Evolutionary conservation across 768 basidiomycete genomes (phyloP).

Genomic region (Kondoa subrosea): DNA sequence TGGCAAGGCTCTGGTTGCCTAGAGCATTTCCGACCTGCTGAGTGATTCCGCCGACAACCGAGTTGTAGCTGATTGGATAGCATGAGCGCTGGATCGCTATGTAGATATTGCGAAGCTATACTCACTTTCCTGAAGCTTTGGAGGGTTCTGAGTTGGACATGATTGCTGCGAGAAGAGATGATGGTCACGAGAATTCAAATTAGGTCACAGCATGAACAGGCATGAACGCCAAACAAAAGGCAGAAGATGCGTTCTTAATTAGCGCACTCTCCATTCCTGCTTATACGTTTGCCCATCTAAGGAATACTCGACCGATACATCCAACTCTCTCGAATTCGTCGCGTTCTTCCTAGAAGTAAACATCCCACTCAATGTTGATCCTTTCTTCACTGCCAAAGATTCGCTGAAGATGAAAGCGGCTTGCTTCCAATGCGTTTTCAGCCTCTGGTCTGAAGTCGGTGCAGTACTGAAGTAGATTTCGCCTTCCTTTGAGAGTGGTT

Average conservation of each 20-base stretch:
- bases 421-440: conserved; percentile 93
- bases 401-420: conserved; percentile 70
- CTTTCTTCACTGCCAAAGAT: conserved; percentile 53
- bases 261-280: conserved; percentile 13
- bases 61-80: neutral
- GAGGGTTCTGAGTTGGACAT: neutral
- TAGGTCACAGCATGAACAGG: too few species aligned
- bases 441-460: conserved; percentile 43
- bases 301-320: conserved; percentile 71
- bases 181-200: too few species aligned
- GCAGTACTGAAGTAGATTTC: conserved; percentile 58
- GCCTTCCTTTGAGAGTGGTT: conserved; percentile 3
- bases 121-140: neutral
- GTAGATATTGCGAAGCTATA: neutral
- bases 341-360: conserved; percentile 69
- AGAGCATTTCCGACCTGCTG: neutral
- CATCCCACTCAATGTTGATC: conserved; percentile 54
- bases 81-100: neutral
- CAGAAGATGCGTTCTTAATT: too few species aligned
- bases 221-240: too few species aligned
- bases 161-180: neutral
- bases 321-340: conserved; percentile 67
- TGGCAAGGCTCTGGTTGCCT: neutral
- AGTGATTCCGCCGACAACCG: neutral
- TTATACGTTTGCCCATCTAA: conserved; percentile 28